Percentiles rank a stretch among this genome's conserved stretches.
Conservation (phyloP, 139 green algal species). For the Nannochloris sp. region DNA sequence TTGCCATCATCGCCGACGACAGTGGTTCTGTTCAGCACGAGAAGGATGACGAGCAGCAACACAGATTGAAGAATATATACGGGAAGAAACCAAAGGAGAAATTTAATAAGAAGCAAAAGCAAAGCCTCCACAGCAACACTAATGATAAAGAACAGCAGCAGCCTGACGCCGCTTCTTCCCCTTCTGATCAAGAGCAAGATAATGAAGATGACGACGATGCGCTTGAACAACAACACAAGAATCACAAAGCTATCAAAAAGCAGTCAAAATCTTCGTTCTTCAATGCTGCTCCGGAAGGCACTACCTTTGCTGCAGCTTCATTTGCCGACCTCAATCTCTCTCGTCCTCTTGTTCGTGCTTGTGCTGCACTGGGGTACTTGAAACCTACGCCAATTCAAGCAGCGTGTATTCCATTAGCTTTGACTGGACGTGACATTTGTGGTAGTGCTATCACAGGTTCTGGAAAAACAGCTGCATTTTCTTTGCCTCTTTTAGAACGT, state of each 20-base stretch:
- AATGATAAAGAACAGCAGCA: neutral
- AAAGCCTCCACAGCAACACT: neutral
- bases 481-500: constrained; percentile 86
- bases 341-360: constrained; percentile 74
- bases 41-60: constrained; percentile 17
- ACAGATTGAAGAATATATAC: constrained; percentile 19
- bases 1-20: neutral
- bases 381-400: constrained; percentile 94
- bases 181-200: neutral
- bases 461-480: constrained; percentile 96
- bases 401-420: constrained; percentile 85
- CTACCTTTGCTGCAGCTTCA: constrained; percentile 45
- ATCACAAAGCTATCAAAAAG: neutral
- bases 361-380: constrained; percentile 80
- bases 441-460: constrained; percentile 90
- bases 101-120: constrained; percentile 14
- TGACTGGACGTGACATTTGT: constrained; percentile 91
- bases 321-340: constrained; percentile 90
- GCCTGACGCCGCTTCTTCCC: neutral
- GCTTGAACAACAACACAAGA: constrained; percentile 12
- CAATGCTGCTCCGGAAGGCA: constrained; percentile 44
- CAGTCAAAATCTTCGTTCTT: too few species aligned
- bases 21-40: constrained; percentile 6
- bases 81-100: neutral
- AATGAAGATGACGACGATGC: constrained; percentile 12